These are phyloP conservation scores for Alternaria triticimaculans DNA, from an alignment of 2,329 filamentous ascomycete genomes.

Conservation along the genomic window DNA sequence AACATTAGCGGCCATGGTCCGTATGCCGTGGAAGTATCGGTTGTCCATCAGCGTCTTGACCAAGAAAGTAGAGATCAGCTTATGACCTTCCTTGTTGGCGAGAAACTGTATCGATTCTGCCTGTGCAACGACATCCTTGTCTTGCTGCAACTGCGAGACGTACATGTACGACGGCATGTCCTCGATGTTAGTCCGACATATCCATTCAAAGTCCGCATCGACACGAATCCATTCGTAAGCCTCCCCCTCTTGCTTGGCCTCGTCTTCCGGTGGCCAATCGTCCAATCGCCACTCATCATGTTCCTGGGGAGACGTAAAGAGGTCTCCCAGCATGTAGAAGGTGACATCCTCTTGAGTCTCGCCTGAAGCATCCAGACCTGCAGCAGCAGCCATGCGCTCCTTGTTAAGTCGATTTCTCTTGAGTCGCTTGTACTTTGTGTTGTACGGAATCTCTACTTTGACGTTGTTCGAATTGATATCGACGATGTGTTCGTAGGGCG, in stretches of 20 bases:
- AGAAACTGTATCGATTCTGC: slow-evolving; percentile 76
- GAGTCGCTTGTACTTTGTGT: slow-evolving; percentile 97
- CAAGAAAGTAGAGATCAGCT: slow-evolving; percentile 86
- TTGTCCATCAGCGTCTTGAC: slow-evolving; percentile 88
- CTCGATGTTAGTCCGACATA: slow-evolving; percentile 76
- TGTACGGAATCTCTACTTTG: slow-evolving; percentile 95
- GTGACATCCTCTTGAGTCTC: slow-evolving; percentile 78
- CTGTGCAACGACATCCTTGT: slow-evolving; percentile 93
- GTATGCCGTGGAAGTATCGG: slow-evolving; percentile 92
- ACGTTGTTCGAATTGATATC: slow-evolving; percentile 88
- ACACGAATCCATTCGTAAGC: slow-evolving; percentile 99
- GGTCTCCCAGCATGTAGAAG: slow-evolving; percentile 90
- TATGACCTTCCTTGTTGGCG: slow-evolving; percentile 70
- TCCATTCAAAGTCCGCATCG: slow-evolving; percentile 98
- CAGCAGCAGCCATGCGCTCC: slow-evolving; percentile 72
- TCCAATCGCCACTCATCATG: slow-evolving; percentile 81
- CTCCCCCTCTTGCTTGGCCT: slow-evolving; percentile 90
- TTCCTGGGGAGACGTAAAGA: slow-evolving; percentile 83
- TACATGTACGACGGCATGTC: slow-evolving; percentile 97
- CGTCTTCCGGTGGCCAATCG: slow-evolving; percentile 89
- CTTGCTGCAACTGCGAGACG: slow-evolving; percentile 94
- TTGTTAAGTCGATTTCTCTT: slow-evolving; percentile 86
- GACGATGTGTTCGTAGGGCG: slow-evolving; percentile 96
- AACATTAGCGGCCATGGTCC: slow-evolving; percentile 80
- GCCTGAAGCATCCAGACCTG: slow-evolving; percentile 66